Percentiles rank a stretch among this genome's conserved stretches.
Conservation (phyloP, 1,139 yeast species). For the Hemisphaericaspora xylanilytica region DNA sequence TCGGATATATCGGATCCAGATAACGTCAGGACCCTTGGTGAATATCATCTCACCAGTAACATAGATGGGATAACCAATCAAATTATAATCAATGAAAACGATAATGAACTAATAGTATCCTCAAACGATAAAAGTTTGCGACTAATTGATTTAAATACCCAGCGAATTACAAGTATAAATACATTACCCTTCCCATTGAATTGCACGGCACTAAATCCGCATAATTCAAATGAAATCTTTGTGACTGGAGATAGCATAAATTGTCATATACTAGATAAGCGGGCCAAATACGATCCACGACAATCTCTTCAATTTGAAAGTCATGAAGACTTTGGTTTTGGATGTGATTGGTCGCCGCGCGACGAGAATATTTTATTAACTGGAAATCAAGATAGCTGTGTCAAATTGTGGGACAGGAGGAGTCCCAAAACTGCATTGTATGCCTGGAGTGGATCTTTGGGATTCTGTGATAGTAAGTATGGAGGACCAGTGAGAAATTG, state of each 20-base stretch:
- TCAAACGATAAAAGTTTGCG: conserved; percentile 50
- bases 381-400: conserved; percentile 63
- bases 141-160: conserved; percentile 33
- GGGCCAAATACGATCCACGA: conserved; percentile 20
- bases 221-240: conserved; percentile 35
- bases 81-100: conserved; percentile 34
- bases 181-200: conserved; percentile 52
- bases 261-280: conserved; percentile 45
- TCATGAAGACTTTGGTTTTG: conserved; percentile 56
- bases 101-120: conserved; percentile 35
- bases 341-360: conserved; percentile 56
- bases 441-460: conserved; percentile 40
- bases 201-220: conserved; percentile 42
- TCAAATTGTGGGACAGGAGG: conserved; percentile 53
- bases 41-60: conserved; percentile 41
- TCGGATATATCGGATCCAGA: conserved; percentile 29
- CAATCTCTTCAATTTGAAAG: conserved; percentile 30
- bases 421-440: conserved; percentile 24
- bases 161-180: conserved; percentile 11
- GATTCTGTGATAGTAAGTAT: conserved; percentile 15
- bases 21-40: conserved; percentile 27
- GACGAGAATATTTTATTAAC: conserved; percentile 47
- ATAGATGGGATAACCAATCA: conserved; percentile 58
- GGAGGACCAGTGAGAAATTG: conserved; percentile 55
- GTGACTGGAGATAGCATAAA: conserved; percentile 52